Evolutionary conservation across 352 stramenopile species (phyloP).

Genomic region (Phytophthora fragariaefolia): DNA sequence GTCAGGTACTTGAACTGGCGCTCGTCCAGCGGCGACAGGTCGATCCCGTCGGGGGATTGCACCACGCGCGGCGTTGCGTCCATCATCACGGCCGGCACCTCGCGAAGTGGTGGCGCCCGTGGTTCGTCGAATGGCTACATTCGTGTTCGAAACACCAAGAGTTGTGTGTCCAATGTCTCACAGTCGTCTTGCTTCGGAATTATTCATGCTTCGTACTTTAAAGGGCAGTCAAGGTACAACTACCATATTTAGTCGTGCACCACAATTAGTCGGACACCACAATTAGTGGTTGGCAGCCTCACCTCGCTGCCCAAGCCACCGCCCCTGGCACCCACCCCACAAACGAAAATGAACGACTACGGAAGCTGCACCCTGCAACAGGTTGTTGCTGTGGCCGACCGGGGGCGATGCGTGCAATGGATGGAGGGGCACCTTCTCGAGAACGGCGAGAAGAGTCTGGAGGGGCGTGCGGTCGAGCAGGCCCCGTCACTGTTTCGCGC

Average conservation of each 20-base stretch:
- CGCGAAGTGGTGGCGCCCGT: too few species aligned
- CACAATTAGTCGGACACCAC: neutral
- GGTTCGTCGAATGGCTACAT: slow-evolving; percentile 82
- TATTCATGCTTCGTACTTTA: neutral
- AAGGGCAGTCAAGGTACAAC: neutral
- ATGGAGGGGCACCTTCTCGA: neutral
- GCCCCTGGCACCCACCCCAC: neutral
- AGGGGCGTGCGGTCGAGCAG: neutral
- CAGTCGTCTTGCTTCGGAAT: neutral
- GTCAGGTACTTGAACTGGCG: slow-evolving; percentile 57
- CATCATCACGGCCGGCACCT: too few species aligned
- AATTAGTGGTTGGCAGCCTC: neutral
- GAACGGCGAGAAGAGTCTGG: slow-evolving; percentile 7
- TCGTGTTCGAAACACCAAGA: too few species aligned
- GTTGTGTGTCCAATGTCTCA: too few species aligned
- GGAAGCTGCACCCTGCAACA: slow-evolving; percentile 9
- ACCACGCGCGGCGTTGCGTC: slow-evolving; percentile 27
- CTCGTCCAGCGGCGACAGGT: slow-evolving; percentile 65
- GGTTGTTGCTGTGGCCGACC: neutral
- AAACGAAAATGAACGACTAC: neutral
- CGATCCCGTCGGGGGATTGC: slow-evolving; percentile 43
- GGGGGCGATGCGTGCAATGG: slow-evolving; percentile 7
- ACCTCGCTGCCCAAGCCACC: neutral
- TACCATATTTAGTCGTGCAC: neutral
- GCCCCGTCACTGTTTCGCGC: neutral